These are phyloP conservation scores for Sporothrix pseudoabietina DNA, from an alignment of 2,329 filamentous ascomycete genomes.

Conservation along the genomic window DNA sequence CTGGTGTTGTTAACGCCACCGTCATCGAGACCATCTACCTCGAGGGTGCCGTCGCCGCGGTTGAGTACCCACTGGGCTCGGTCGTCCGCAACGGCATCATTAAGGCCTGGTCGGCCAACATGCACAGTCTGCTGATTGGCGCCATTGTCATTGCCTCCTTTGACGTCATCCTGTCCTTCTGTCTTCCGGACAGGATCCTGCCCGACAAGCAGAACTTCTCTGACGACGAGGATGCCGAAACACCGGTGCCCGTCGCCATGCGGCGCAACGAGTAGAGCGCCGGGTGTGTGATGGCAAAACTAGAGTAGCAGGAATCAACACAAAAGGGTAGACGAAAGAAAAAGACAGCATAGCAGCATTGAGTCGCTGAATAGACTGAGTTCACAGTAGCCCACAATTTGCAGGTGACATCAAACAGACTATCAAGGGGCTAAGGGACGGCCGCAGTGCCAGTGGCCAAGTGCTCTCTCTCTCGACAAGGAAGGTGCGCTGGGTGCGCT, in stretches of 20 bases:
- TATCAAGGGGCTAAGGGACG: neutral
- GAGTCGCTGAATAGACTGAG: neutral
- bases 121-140: constrained; percentile 16
- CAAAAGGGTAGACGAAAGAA: neutral
- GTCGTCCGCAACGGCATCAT: constrained; percentile 12
- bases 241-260: neutral
- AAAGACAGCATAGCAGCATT: neutral
- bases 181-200: neutral
- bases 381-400: neutral
- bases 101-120: constrained; percentile 15
- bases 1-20: neutral
- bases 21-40: neutral
- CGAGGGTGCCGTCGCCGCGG: neutral
- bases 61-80: neutral
- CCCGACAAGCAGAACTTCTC: constrained; percentile 10
- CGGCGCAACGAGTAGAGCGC: neutral
- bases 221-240: constrained; percentile 6
- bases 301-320: neutral
- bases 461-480: neutral
- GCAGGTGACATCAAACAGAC: neutral
- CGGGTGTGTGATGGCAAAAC: neutral
- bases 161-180: constrained; percentile 16
- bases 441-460: constrained; percentile 11
- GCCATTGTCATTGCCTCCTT: constrained; percentile 17
- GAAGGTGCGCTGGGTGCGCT: neutral